Conservation (phyloP, 2,329 filamentous ascomycete species). For the Stagonosporopsis cucurbitacearum region DNA sequence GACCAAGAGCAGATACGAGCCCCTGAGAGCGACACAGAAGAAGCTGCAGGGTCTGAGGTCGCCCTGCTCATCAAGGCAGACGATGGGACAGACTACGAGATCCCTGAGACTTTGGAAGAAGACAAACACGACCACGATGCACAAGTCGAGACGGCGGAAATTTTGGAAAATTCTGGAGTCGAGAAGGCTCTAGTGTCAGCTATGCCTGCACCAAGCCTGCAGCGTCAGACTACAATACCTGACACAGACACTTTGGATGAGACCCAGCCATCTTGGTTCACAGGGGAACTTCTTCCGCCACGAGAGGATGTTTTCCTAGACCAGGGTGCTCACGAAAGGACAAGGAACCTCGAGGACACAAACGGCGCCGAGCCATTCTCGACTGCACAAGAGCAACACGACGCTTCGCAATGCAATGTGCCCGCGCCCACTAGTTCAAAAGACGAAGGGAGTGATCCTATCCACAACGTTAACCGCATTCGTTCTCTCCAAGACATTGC, state of each 20-base stretch:
- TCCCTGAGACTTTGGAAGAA: slow-evolving; percentile 34
- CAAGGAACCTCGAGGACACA: slow-evolving; percentile 14
- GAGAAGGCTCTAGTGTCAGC: not conserved
- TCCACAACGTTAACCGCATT: slow-evolving; percentile 18
- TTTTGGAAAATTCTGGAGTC: not conserved
- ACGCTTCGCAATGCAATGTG: slow-evolving; percentile 30
- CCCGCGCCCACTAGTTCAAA: slow-evolving; percentile 20
- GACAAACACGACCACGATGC: not conserved
- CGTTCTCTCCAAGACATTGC: slow-evolving; percentile 48
- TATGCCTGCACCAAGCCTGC: slow-evolving; percentile 18
- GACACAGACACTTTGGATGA: slow-evolving; percentile 46
- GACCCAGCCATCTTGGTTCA: slow-evolving; percentile 39
- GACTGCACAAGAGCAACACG: slow-evolving; percentile 51
- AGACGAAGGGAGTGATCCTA: slow-evolving; percentile 24
- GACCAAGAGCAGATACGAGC: slow-evolving; percentile 4
- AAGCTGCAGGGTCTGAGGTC: slow-evolving; percentile 15
- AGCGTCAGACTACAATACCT: slow-evolving; percentile 41
- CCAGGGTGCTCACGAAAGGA: not conserved
- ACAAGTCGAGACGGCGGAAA: not conserved
- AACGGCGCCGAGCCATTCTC: slow-evolving; percentile 34
- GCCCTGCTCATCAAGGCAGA: slow-evolving; percentile 20
- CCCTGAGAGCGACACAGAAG: not conserved
- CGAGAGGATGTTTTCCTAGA: not conserved
- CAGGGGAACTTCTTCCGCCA: not conserved
- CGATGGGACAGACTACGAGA: slow-evolving; percentile 22